Conservation (phyloP, 768 basidiomycete species). For the Termitomyces sp. region DNA sequence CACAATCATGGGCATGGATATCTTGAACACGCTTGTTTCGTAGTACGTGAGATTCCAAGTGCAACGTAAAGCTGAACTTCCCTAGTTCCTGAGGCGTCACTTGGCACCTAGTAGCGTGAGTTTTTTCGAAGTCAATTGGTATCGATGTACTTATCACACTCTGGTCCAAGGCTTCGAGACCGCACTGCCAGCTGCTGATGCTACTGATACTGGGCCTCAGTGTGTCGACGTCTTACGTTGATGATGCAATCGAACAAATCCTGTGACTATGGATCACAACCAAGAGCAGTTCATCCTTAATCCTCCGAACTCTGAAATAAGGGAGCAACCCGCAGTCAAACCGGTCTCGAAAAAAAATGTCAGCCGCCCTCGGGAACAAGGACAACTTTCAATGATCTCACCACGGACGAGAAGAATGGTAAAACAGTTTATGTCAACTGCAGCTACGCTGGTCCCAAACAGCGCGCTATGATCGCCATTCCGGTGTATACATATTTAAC, state of each 20-base stretch:
- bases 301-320: not conserved
- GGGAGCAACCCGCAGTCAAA: not conserved
- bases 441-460: constrained; percentile 1
- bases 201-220: not conserved
- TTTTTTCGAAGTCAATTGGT: not conserved
- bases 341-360: not conserved
- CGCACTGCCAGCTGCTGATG: not conserved
- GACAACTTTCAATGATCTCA: not conserved
- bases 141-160: not conserved
- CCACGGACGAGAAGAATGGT: not conserved
- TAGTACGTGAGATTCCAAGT: not conserved
- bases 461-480: not conserved
- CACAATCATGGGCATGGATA: too few species aligned
- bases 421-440: not conserved
- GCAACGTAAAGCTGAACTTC: not conserved
- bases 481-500: not conserved
- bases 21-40: too few species aligned
- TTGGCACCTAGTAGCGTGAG: not conserved
- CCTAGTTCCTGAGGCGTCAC: not conserved
- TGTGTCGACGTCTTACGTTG: not conserved
- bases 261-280: not conserved
- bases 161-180: not conserved
- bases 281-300: not conserved
- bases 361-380: not conserved
- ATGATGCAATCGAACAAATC: not conserved